phyloP scores from a whole-genome alignment of 2,329 filamentous ascomycete genomes.

The Alternaria gaisen region DNA sequence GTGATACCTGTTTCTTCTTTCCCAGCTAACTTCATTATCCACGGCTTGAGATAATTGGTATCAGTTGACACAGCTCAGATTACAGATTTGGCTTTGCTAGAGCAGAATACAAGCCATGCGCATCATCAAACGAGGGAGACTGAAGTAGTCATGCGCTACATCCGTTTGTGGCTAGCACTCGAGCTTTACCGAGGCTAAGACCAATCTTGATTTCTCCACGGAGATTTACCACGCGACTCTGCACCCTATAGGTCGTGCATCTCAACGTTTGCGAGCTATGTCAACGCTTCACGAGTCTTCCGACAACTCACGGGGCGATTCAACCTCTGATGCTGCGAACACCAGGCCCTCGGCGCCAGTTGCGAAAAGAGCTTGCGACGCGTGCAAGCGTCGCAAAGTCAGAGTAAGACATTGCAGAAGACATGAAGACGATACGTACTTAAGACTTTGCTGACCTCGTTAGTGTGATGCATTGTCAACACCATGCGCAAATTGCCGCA shows the following conservation, averaged over 20 bases:
- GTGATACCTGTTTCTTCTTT: too few relatives aligned
- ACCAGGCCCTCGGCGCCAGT: not conserved
- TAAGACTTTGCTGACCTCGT: not conserved
- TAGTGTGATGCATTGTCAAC: not conserved
- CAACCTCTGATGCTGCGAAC: not conserved
- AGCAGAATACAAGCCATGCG: too few relatives aligned
- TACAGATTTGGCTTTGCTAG: too few relatives aligned
- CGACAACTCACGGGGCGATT: not conserved
- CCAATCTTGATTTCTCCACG: not conserved
- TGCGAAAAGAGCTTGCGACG: slow-evolving; percentile 2
- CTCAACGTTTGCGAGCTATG: not conserved
- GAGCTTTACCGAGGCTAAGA: too few relatives aligned
- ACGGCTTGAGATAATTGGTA: too few relatives aligned
- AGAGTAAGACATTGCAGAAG: not conserved
- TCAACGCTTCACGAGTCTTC: not conserved
- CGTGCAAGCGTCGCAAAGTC: slow-evolving; percentile 2
- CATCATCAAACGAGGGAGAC: too few relatives aligned
- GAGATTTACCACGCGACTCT: not conserved
- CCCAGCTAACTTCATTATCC: too few relatives aligned
- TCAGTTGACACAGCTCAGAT: too few relatives aligned
- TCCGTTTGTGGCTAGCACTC: too few relatives aligned
- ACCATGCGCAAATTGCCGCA: not conserved
- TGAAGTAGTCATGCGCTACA: too few relatives aligned
- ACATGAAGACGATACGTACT: not conserved
- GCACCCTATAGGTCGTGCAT: not conserved